A percentile compares a stretch with the other conserved stretches of the same genome.
Evolutionary conservation across 73 alveolate species (phyloP).

Genomic region (Paramecium sonneborni): DNA sequence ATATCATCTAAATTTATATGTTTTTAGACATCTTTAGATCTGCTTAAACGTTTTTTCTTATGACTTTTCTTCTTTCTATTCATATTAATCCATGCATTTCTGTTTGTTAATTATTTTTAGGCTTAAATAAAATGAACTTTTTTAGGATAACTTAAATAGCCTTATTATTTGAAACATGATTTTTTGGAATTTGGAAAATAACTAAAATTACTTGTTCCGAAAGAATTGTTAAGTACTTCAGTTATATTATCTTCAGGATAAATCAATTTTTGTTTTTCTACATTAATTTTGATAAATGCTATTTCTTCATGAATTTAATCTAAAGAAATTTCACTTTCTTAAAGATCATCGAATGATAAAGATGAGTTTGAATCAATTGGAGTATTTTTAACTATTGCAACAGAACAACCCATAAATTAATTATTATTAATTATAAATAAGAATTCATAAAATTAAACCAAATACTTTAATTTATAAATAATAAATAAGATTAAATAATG

Average conservation of each 20-base stretch:
- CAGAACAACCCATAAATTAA: not conserved
- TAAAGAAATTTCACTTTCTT: not conserved
- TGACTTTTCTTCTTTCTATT: not conserved
- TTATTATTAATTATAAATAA: not conserved
- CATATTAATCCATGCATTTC: not conserved
- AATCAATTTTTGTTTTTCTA: not conserved
- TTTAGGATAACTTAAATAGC: not conserved
- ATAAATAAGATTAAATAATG: not conserved
- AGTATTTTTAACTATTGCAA: not conserved
- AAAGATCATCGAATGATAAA: not conserved
- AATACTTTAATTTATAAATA: not conserved
- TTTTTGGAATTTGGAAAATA: not conserved
- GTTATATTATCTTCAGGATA: not conserved
- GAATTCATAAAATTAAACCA: not conserved
- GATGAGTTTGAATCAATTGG: not conserved
- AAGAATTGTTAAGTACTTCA: too few relatives aligned
- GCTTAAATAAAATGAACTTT: not conserved
- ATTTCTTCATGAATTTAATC: not conserved
- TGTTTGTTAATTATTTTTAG: not conserved
- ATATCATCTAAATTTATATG: not conserved
- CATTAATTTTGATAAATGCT: not conserved
- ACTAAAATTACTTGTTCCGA: too few relatives aligned
- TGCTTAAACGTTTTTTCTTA: not conserved
- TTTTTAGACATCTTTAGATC: not conserved
- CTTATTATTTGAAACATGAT: not conserved